A percentile compares a stretch with the other conserved stretches of the same genome.
phyloP scores from a whole-genome alignment of 805 yeast species.

The Naumovozyma castellii region DNA sequence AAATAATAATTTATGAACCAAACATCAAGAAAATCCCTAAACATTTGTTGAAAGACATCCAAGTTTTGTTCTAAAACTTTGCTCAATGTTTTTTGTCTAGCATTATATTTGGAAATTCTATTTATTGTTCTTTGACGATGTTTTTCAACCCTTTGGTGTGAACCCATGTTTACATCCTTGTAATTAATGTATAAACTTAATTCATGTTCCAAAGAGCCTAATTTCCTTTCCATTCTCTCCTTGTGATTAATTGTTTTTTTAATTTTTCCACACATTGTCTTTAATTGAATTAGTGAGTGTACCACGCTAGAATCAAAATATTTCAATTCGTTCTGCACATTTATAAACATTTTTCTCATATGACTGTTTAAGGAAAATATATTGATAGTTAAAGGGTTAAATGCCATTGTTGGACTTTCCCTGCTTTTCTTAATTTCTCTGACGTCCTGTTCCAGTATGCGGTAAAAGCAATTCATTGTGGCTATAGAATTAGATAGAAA shows the following conservation, averaged over 20 bases:
- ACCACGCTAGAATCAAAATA: constrained; percentile 1
- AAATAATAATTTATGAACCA: constrained; percentile 17
- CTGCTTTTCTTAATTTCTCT: too few relatives aligned
- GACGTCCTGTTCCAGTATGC: background rate
- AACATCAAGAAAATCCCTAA: constrained; percentile 7
- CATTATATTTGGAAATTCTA: too few relatives aligned
- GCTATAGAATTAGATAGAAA: background rate
- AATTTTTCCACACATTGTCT: background rate
- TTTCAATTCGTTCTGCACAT: background rate
- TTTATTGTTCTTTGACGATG: too few relatives aligned
- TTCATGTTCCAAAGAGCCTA: background rate
- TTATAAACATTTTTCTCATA: background rate
- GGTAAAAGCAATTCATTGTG: background rate
- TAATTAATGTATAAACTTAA: too few relatives aligned
- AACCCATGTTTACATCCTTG: too few relatives aligned
- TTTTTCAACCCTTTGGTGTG: too few relatives aligned
- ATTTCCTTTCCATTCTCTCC: background rate
- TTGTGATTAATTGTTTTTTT: constrained; percentile 2
- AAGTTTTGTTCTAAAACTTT: constrained; percentile 5
- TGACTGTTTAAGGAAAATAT: background rate
- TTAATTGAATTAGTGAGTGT: background rate
- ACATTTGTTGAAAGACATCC: constrained; percentile 6
- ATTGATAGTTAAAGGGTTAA: too few relatives aligned
- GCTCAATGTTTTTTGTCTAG: background rate
- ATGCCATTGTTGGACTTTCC: too few relatives aligned